Percentiles rank a stretch among this genome's conserved stretches.
phyloP scores from a whole-genome alignment of 2,329 filamentous ascomycete species.

The Ceratocystis cacaofunesta region DNA sequence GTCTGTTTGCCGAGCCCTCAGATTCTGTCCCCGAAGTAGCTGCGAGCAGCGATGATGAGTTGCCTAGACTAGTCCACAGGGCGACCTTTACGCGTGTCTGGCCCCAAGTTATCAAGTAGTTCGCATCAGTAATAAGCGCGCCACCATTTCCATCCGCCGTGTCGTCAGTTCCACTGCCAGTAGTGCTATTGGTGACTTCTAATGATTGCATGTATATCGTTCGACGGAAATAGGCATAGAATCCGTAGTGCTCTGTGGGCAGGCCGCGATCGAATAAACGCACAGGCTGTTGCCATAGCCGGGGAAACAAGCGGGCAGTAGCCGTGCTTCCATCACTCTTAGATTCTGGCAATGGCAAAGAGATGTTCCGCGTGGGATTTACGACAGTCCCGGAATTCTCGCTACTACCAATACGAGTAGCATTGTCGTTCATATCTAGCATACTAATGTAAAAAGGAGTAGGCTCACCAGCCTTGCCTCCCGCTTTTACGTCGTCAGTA shows the following conservation, averaged over 20 bases:
- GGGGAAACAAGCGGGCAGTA: slow-evolving; percentile 56
- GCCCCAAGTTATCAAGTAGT: slow-evolving; percentile 41
- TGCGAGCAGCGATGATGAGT: slow-evolving; percentile 30
- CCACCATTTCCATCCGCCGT: slow-evolving; percentile 37
- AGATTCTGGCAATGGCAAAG: slow-evolving; percentile 49
- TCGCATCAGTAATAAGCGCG: slow-evolving; percentile 36
- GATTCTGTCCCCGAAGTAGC: slow-evolving; percentile 20
- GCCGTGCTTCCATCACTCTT: slow-evolving; percentile 57
- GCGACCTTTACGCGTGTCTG: slow-evolving; percentile 49
- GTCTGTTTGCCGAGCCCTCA: slow-evolving; percentile 25
- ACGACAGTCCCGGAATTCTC: slow-evolving; percentile 20
- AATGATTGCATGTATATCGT: slow-evolving; percentile 63
- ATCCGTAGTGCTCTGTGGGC: slow-evolving; percentile 75
- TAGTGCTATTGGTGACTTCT: slow-evolving; percentile 32
- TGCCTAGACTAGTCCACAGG: slow-evolving; percentile 43
- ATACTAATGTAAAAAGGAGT: slow-evolving; percentile 82
- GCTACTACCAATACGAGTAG: slow-evolving; percentile 22
- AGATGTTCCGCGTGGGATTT: slow-evolving; percentile 14
- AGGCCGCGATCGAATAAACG: slow-evolving; percentile 73
- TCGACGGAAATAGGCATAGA: slow-evolving; percentile 84
- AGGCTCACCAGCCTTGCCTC: slow-evolving; percentile 64
- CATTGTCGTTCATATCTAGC: slow-evolving; percentile 32
- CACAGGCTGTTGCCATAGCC: slow-evolving; percentile 59
- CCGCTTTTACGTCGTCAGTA: slow-evolving; percentile 54
- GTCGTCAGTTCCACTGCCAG: slow-evolving; percentile 22